Evolutionary conservation across 331 rosid species (phyloP).

Genomic region (Pyrus hybrid): DNA sequence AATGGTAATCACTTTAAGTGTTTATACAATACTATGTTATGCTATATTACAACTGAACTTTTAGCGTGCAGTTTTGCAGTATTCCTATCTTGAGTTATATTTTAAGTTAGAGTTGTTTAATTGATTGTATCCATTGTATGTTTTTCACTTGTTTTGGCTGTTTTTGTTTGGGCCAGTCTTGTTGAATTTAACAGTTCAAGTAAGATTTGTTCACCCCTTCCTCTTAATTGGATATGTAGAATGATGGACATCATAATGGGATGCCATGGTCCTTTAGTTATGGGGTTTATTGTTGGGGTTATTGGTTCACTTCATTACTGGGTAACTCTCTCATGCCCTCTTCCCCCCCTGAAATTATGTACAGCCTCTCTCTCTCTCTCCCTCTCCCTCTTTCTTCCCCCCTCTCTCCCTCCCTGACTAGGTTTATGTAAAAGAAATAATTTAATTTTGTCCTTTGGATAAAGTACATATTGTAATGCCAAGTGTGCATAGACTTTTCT

Average conservation of each 20-base stretch:
- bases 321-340: neutral
- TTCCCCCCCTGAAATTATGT: neutral
- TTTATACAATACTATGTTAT: neutral
- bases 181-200: neutral
- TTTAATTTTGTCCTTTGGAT: neutral
- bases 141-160: neutral
- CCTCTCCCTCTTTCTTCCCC: neutral
- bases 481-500: neutral
- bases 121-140: neutral
- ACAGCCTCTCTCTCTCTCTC: neutral
- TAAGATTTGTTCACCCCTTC: neutral
- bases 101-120: neutral
- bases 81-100: neutral
- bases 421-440: neutral
- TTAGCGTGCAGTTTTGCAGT: neutral
- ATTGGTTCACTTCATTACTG: neutral
- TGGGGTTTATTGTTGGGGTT: neutral
- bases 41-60: neutral
- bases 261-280: neutral
- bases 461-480: neutral
- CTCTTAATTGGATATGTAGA: neutral
- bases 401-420: neutral
- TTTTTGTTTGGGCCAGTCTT: neutral
- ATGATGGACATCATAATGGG: neutral
- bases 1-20: constrained; percentile 45